Percentiles rank a stretch among this genome's conserved stretches.
Evolutionary conservation across 2,329 filamentous ascomycete species (phyloP).

Genomic region (Pyrenochaeta sp.): DNA sequence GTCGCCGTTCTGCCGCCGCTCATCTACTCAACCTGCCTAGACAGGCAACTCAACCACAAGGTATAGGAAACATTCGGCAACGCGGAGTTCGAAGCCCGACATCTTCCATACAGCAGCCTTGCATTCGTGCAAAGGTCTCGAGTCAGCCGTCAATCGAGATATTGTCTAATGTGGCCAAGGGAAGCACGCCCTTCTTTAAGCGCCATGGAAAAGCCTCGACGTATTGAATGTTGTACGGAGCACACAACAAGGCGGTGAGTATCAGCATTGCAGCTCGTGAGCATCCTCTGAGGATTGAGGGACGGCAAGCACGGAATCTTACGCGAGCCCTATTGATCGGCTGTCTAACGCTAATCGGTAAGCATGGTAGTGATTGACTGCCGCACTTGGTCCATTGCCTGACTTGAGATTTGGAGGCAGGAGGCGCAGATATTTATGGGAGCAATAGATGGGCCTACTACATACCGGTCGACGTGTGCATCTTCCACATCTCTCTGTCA

Average conservation of each 20-base stretch:
- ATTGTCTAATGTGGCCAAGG: background rate
- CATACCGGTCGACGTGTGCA: background rate
- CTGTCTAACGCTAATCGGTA: conserved; percentile 3
- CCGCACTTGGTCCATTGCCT: background rate
- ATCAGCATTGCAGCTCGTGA: conserved; percentile 5
- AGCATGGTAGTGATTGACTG: background rate
- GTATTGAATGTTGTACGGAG: background rate
- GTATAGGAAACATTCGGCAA: conserved; percentile 12
- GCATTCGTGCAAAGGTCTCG: background rate
- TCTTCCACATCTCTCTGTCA: background rate
- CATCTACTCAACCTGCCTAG: conserved; percentile 8
- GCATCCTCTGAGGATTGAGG: background rate
- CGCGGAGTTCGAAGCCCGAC: conserved; percentile 4
- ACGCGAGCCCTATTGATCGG: background rate
- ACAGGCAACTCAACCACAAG: conserved; percentile 3
- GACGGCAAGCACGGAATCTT: conserved; percentile 6
- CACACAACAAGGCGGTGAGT: conserved; percentile 7
- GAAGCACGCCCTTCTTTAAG: background rate
- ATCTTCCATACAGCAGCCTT: background rate
- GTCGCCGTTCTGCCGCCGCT: conserved; percentile 1
- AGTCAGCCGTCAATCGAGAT: background rate
- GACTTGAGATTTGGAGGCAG: background rate
- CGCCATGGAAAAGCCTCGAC: background rate
- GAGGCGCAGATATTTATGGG: background rate
- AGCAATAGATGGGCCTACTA: background rate